Evolutionary conservation across 1,284 basidiomycete genomes (phyloP), one percentile per base, ranked within the genome.

Genomic region (Phellinidium pouzarii): DNA sequence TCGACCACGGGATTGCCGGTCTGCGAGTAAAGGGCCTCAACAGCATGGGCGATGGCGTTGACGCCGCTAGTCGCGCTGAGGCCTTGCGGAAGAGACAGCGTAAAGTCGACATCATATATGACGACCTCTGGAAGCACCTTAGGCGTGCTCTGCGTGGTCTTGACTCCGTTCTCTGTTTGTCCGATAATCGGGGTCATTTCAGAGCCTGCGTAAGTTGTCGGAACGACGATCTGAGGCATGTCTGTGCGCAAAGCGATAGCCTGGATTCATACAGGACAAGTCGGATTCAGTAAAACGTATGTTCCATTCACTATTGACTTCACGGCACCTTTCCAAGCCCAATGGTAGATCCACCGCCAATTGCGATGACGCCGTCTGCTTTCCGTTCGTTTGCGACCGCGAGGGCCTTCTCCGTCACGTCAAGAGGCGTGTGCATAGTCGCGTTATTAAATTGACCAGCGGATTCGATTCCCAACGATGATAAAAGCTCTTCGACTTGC

Each of bases 21-120:
- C 45, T 62, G 55, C 4, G 69, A 65, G 61, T 72, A 74, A 6
- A 74, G 59, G 0, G 71, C 71, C 54, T 75, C 71, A 31, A 73
- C 67, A 3, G 71, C 68, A 58, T 76, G 74, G 0, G 72, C 74
- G 53, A 76, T 70, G 9, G 73, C 72, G 59, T 76, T 76, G 44
- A 75, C 60, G 23, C 71, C 71, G 25, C 68, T 70, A 2, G 73
- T 74, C 46, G 70, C 65, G 7, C 71, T 71, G 61, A 73, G 66
- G 50, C 64, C 61, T 19, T 58, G 48, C 2, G 74, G 71, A 5
- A 76, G 68, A n/a, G 65, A 64, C 17, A 72, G 60, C 3, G 74
- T 73, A 45, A 75, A 66, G 57, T 70, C 65, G 45, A 72, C 65
- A 55, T 76, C 74, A 60, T 76, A 76, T 11, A 76, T 66, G 58